Evolutionary conservation across 345 rosid species (phyloP).

Genomic region (Eucalyptus tenuipes): DNA sequence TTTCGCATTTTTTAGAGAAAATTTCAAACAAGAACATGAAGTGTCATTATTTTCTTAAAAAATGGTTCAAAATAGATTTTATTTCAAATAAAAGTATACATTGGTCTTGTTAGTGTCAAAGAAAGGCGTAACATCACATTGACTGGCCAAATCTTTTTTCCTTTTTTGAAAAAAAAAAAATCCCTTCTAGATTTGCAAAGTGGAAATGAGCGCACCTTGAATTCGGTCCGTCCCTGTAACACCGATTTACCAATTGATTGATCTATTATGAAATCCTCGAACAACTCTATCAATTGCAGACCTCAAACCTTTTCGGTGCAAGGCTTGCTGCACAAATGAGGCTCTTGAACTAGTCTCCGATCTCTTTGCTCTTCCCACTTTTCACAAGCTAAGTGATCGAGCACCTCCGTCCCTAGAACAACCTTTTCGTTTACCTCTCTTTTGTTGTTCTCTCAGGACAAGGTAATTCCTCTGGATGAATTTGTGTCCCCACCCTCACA

Average conservation of each 20-base stretch:
- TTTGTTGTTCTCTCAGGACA: background rate
- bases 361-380: background rate
- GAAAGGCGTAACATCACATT: too few species aligned
- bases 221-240: background rate
- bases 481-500: background rate
- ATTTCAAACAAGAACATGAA: too few species aligned
- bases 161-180: too few species aligned
- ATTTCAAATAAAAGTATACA: too few species aligned
- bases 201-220: background rate
- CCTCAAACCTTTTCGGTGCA: background rate
- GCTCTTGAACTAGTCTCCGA: background rate
- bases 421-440: background rate
- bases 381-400: background rate
- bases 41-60: too few species aligned
- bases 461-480: background rate
- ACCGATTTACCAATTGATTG: background rate
- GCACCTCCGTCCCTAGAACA: background rate
- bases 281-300: background rate
- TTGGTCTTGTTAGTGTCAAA: too few species aligned
- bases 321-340: background rate
- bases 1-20: too few species aligned
- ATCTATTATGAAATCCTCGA: background rate
- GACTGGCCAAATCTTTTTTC: too few species aligned
- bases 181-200: background rate
- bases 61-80: too few species aligned